phyloP scores from a whole-genome alignment of 768 basidiomycete genomes.

The Thelephora ganbajun region DNA sequence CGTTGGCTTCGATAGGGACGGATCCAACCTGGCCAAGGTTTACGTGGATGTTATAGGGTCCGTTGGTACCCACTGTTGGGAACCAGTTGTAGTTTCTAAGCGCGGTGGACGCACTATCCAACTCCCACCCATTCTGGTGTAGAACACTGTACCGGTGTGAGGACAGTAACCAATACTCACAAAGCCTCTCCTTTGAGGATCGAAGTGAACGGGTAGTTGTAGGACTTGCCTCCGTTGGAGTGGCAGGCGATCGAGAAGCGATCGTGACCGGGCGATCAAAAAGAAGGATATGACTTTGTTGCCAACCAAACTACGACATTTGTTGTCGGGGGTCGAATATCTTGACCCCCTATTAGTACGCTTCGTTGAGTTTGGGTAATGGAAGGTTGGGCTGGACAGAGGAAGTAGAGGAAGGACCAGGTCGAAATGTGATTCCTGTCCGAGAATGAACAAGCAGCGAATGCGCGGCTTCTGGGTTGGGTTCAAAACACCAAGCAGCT shows the following conservation, averaged over 20 bases:
- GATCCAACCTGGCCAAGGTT: conserved; percentile 97
- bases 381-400: conserved; percentile 95
- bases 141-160: conserved; percentile 95
- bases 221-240: conserved; percentile 91
- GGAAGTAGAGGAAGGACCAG: conserved; percentile 85
- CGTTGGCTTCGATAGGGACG: conserved; percentile 98
- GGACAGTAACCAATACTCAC: conserved; percentile 94
- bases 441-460: conserved; percentile 88
- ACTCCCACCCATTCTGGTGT: conserved; percentile 95
- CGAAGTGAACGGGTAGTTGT: conserved; percentile 92
- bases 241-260: conserved; percentile 89
- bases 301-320: conserved; percentile 88
- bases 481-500: conserved; percentile 98
- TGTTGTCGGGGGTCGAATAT: conserved; percentile 87
- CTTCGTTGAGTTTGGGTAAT: conserved; percentile 93
- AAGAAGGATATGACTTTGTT: conserved; percentile 93
- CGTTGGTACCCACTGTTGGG: conserved; percentile 93
- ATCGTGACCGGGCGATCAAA: conserved; percentile 79
- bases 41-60: conserved; percentile 91
- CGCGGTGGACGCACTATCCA: conserved; percentile 91
- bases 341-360: conserved; percentile 99
- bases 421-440: conserved; percentile 95
- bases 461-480: conserved; percentile 90
- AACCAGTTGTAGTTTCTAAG: conserved; percentile 87
- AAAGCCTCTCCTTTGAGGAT: conserved; percentile 81